Evolutionary conservation across 2,329 filamentous ascomycete species (phyloP).

Genomic region (Myriosclerotinia duriaeana): DNA sequence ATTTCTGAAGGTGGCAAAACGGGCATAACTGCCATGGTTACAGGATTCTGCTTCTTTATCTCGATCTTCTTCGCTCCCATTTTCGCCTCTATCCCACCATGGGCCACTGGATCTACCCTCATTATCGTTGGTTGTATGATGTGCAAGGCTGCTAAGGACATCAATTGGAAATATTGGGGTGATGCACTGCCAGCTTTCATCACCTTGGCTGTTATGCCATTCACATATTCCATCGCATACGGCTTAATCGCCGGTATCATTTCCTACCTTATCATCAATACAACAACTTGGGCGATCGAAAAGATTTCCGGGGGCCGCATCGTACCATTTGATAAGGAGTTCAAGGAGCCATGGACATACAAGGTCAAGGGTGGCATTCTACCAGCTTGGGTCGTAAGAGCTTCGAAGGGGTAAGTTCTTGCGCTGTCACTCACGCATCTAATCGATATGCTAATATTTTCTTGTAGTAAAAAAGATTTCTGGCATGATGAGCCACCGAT

Average conservation of each 20-base stretch:
- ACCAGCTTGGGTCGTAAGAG: constrained; percentile 69
- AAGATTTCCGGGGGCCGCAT: constrained; percentile 66
- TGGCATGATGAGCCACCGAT: constrained; percentile 28
- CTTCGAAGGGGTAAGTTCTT: constrained; percentile 12
- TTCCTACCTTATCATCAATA: constrained; percentile 75
- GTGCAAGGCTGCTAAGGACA: constrained; percentile 72
- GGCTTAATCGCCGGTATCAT: constrained; percentile 78
- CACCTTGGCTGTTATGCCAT: constrained; percentile 82
- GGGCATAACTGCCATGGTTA: constrained; percentile 78
- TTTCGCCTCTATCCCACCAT: constrained; percentile 84
- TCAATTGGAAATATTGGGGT: constrained; percentile 86
- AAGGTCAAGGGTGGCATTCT: constrained; percentile 71
- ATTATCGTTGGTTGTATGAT: constrained; percentile 85
- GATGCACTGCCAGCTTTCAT: constrained; percentile 83
- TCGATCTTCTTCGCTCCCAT: constrained; percentile 88
- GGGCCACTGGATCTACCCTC: constrained; percentile 84
- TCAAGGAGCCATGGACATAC: constrained; percentile 80
- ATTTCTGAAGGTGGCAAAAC: constrained; percentile 86
- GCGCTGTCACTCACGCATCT: too few relatives aligned
- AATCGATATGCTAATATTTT: constrained; percentile 38
- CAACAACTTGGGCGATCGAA: constrained; percentile 67
- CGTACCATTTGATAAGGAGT: constrained; percentile 69
- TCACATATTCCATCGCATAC: constrained; percentile 85
- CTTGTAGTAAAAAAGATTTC: constrained; percentile 44
- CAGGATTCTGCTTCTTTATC: constrained; percentile 82